Conservation (phyloP, 2,329 filamentous ascomycete genomes). For the Neurospora sp. region DNA sequence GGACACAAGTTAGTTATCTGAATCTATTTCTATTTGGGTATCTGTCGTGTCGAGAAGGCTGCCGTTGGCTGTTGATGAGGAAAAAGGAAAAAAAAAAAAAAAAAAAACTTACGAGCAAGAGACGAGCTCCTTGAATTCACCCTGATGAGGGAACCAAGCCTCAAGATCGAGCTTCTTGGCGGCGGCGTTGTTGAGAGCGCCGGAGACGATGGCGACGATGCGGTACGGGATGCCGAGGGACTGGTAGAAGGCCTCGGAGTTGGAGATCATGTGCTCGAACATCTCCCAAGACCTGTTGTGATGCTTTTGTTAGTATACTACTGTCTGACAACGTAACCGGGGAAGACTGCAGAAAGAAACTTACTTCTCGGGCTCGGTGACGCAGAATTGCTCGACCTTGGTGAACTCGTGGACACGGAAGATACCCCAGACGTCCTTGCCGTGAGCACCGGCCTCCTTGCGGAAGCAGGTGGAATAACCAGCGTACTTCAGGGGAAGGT, state of each 20-base stretch:
- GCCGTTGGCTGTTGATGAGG: no score
- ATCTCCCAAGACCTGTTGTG: constrained; percentile 61
- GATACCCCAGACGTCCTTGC: constrained; percentile 77
- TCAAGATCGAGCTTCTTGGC: constrained; percentile 94
- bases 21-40: not conserved
- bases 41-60: no score
- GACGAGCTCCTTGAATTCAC: constrained; percentile 96
- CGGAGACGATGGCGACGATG: constrained; percentile 90
- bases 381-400: constrained; percentile 48
- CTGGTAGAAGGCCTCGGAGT: constrained; percentile 92
- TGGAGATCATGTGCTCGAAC: constrained; percentile 86
- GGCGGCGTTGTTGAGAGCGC: constrained; percentile 76
- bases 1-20: not conserved
- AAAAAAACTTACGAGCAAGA: constrained; percentile 55
- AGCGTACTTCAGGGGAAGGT: constrained; percentile 71
- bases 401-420: constrained; percentile 98
- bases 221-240: constrained; percentile 82
- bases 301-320: not conserved
- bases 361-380: constrained; percentile 28
- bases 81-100: no score
- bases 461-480: constrained; percentile 94
- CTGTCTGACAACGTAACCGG: not conserved
- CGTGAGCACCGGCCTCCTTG: constrained; percentile 79
- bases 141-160: constrained; percentile 89
- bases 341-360: not conserved